These are phyloP conservation scores for Protoeuglena noctilucae DNA, from an alignment of 139 green algal species.

Conservation along the genomic window DNA sequence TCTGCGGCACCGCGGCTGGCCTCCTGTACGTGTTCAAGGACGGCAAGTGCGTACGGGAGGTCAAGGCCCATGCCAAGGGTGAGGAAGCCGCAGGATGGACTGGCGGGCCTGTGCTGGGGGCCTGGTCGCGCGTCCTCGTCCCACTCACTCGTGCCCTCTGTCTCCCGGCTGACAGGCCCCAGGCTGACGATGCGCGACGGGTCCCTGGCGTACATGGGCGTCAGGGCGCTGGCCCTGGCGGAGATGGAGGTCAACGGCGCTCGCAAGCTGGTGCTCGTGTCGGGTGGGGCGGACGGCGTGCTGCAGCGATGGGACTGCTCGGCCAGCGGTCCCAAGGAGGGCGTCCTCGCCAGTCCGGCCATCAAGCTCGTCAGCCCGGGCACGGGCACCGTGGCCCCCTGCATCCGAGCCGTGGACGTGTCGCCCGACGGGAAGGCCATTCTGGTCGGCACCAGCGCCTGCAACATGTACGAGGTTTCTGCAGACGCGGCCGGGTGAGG, in stretches of 20 bases:
- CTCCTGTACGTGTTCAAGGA: slow-evolving; percentile 42
- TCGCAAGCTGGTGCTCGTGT: slow-evolving; percentile 18
- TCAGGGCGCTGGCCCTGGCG: slow-evolving; percentile 28
- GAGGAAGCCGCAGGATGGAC: not conserved
- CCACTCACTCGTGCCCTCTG: slow-evolving; percentile 23
- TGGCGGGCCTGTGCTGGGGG: not conserved
- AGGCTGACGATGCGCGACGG: slow-evolving; percentile 30
- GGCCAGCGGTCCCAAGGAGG: slow-evolving; percentile 25
- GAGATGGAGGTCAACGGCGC: slow-evolving; percentile 3
- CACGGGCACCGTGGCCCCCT: slow-evolving; percentile 1
- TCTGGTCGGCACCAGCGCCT: slow-evolving; percentile 32
- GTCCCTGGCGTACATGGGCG: slow-evolving; percentile 19
- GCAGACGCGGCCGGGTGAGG: not conserved
- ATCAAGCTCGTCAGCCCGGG: slow-evolving; percentile 17
- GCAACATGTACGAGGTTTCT: slow-evolving; percentile 30
- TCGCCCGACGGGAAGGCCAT: slow-evolving; percentile 15
- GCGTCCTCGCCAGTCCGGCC: slow-evolving; percentile 15
- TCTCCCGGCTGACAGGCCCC: slow-evolving; percentile 25
- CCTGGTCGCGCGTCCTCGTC: not conserved
- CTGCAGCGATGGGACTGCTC: slow-evolving; percentile 39
- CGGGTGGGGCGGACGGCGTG: slow-evolving; percentile 28
- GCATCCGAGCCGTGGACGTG: slow-evolving; percentile 26
- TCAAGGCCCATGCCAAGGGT: not conserved
- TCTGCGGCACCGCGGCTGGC: slow-evolving; percentile 34
- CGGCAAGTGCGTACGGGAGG: not conserved